phyloP scores from a whole-genome alignment of 148 eudicot genomes.

The Fagopyrum esculentum region DNA sequence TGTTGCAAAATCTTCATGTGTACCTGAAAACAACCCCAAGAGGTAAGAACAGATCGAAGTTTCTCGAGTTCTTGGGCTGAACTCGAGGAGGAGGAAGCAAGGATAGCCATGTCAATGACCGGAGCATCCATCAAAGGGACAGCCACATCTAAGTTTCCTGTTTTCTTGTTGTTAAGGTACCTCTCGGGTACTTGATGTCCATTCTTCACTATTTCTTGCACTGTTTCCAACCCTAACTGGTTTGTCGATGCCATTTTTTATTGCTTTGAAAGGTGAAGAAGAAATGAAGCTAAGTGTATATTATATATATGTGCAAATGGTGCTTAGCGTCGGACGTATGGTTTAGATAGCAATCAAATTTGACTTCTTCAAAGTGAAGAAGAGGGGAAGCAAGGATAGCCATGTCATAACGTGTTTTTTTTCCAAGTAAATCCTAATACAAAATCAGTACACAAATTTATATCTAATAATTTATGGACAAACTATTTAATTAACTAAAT shows the following conservation, averaged over 20 bases:
- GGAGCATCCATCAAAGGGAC: conserved; percentile 21
- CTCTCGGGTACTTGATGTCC: conserved; percentile 25
- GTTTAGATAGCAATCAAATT: too few species aligned
- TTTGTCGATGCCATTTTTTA: not conserved
- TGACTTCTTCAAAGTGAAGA: too few species aligned
- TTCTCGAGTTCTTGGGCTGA: conserved; percentile 17
- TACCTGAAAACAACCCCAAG: conserved; percentile 39
- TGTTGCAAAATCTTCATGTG: too few species aligned
- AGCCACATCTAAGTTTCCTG: not conserved
- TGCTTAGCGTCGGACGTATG: too few species aligned
- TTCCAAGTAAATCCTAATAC: too few species aligned
- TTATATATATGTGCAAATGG: too few species aligned
- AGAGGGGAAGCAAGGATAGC: too few species aligned
- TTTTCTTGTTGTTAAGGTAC: conserved; percentile 14
- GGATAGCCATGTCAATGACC: conserved; percentile 22
- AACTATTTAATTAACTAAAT: too few species aligned
- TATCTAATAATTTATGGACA: too few species aligned
- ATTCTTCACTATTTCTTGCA: conserved; percentile 26
- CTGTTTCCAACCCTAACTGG: not conserved
- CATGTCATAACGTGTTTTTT: too few species aligned
- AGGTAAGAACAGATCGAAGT: conserved; percentile 22
- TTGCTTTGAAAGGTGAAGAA: not conserved
- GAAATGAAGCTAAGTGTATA: too few species aligned
- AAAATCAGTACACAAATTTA: too few species aligned
- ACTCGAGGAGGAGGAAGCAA: conserved; percentile 16